Conservation (phyloP, 2,329 filamentous ascomycete genomes). For the Aspergillus clavatus region DNA sequence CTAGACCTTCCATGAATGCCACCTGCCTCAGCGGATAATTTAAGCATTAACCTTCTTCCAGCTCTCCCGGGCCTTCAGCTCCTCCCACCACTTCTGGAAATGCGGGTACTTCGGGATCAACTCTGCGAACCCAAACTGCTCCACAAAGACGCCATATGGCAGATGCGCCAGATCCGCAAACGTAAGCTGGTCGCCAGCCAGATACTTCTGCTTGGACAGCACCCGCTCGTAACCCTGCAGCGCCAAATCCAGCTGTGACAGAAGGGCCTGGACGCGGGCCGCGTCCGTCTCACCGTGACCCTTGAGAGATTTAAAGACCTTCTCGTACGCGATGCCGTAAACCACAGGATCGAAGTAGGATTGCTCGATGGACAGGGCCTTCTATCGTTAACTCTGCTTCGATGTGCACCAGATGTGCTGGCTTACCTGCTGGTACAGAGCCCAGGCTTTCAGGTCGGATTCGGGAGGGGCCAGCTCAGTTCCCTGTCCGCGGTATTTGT, state of each 20-base stretch:
- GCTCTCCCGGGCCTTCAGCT: conserved; percentile 10
- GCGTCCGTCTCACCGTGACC: conserved; percentile 11
- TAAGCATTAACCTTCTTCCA: conserved; percentile 7
- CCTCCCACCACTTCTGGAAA: conserved; percentile 13
- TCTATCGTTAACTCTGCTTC: neutral
- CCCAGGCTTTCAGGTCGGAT: conserved; percentile 17
- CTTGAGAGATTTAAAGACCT: conserved; percentile 13
- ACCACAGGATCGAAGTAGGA: conserved; percentile 19
- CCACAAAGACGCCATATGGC: conserved; percentile 10
- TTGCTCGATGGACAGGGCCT: conserved; percentile 25
- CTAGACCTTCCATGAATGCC: too few species aligned
- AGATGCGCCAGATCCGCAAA: conserved; percentile 13
- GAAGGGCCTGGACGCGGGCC: conserved; percentile 7
- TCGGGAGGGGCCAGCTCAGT: conserved; percentile 9
- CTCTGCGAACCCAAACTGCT: conserved; percentile 10
- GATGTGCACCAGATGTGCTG: conserved; percentile 6
- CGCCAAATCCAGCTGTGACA: conserved; percentile 6
- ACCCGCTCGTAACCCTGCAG: conserved; percentile 16
- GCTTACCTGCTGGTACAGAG: conserved; percentile 22
- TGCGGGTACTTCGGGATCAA: conserved; percentile 11
- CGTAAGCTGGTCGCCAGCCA: conserved; percentile 16
- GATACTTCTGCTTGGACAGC: conserved; percentile 17
- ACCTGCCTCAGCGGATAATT: too few species aligned
- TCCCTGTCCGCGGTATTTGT: conserved; percentile 15
- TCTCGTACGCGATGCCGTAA: conserved; percentile 14